These are phyloP conservation scores for Oryza rufipogon DNA, from an alignment of 176 grass and related monocot species.

Conservation along the genomic window DNA sequence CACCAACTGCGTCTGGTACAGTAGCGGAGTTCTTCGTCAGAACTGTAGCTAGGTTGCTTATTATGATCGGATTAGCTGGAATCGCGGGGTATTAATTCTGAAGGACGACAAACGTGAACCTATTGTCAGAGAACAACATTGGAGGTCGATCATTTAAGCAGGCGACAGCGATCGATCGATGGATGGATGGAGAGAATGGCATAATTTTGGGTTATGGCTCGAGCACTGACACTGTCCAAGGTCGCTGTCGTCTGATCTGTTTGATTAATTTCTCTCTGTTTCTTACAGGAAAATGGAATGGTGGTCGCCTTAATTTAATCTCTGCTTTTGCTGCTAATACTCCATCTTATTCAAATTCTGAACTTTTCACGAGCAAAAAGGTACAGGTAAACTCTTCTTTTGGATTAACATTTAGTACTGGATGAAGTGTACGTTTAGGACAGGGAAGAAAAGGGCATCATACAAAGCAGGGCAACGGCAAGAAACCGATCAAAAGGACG, in stretches of 20 bases:
- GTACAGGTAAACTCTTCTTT: neutral
- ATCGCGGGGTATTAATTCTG: neutral
- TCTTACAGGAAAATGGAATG: neutral
- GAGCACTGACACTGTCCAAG: neutral
- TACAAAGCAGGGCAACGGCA: neutral
- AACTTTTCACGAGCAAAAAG: neutral
- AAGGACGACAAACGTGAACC: neutral
- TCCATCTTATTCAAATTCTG: neutral
- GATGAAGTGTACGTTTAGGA: neutral
- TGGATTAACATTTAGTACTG: neutral
- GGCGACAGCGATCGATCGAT: constrained; percentile 13
- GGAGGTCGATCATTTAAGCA: constrained; percentile 32
- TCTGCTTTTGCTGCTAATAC: neutral
- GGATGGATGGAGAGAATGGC: neutral
- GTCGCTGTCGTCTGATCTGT: neutral
- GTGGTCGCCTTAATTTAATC: neutral
- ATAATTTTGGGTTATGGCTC: neutral
- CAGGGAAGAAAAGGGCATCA: neutral
- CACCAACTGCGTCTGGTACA: neutral
- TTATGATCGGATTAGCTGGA: neutral
- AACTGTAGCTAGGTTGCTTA: neutral
- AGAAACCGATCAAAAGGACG: neutral
- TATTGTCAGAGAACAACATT: constrained; percentile 24
- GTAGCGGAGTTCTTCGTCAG: neutral
- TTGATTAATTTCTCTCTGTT: neutral